phyloP scores from a whole-genome alignment of 768 basidiomycete species.

The Symmetrospora coprosmae region DNA sequence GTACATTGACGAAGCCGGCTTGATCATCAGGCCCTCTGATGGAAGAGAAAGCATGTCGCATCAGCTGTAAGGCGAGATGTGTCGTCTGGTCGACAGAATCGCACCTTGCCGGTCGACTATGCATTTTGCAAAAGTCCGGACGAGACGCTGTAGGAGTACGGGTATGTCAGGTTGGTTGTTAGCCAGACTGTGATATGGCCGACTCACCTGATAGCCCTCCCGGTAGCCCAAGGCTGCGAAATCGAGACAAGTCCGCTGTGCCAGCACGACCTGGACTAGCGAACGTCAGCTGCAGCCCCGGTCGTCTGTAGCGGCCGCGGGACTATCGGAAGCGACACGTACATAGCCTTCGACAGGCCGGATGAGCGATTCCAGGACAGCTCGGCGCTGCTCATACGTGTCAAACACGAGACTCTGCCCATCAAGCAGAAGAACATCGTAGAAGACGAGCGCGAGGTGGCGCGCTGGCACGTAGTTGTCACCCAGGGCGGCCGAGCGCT shows the following conservation, averaged over 20 bases:
- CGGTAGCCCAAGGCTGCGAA: not conserved
- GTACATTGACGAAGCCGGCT: conserved; percentile 56
- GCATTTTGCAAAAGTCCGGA: not conserved
- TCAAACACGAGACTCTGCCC: conserved; percentile 45
- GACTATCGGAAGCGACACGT: too few species aligned
- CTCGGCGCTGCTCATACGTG: conserved; percentile 51
- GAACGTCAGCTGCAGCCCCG: too few species aligned
- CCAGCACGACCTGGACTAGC: conserved; percentile 41
- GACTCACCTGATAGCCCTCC: conserved; percentile 37
- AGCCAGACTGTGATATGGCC: not conserved
- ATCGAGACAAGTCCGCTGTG: conserved; percentile 46
- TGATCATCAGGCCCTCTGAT: conserved; percentile 52
- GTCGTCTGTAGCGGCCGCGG: too few species aligned
- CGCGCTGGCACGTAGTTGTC: not conserved
- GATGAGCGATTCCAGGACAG: conserved; percentile 50
- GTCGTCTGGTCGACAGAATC: not conserved
- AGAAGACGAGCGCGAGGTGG: conserved; percentile 66
- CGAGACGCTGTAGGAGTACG: not conserved
- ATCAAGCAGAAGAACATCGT: conserved; percentile 65
- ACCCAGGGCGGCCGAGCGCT: not conserved
- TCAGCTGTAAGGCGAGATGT: too few species aligned
- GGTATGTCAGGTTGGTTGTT: not conserved
- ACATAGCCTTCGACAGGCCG: conserved; percentile 47
- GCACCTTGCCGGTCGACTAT: conserved; percentile 10
- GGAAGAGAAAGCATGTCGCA: too few species aligned